Evolutionary conservation across 768 basidiomycete genomes (phyloP), one percentile per base, ranked within the genome.

Genomic region (Albatrellus ellisii): DNA sequence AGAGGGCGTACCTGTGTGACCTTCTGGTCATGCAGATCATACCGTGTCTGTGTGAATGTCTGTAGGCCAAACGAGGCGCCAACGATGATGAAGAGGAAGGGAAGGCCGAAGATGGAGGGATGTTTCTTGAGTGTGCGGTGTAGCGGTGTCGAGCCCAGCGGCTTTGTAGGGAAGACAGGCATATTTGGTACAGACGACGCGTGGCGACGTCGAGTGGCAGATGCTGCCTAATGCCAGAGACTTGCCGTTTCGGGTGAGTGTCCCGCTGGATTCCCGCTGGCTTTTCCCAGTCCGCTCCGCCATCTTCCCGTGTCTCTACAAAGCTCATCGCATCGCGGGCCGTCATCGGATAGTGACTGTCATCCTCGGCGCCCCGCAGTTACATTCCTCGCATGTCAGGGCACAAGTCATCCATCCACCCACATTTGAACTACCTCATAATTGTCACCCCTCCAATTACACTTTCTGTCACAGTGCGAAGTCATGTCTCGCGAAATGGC

Each of bases 381-480:
- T 40, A n/a, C 46, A 36, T 1, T 26, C n/a, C 4, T 22, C n/a
- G n/a, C n/a, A n/a, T 12, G 7, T 18, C 52, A 86, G 81, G 81
- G 4, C 68, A 70, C 40, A 91, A 92, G 62, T 75, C 75, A 0
- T 78, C 77, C n/a, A 67, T 92, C 18, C 68, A 82, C 43, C 73
- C 76, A 0, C 82, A 80, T 54, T 59, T 70, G n/a, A 86, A 84
- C 53, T 94, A 94, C 54, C 72, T 94, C 38, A 74, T 94, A 48
- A 83, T 95, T 43, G 75, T 94, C 6, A 87, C 91, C 0, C 90
- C 92, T 0, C 83, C 89, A 0, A 77, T 88, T 51, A 63, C 77
- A 4, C 73, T 84, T 0, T 65, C 74, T 4, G 73, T 81, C 0
- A 84, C 88, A 0, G 78, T 87, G 8, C 73, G 89, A 29, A 76